Percentiles rank a stretch among this genome's conserved stretches.
phyloP scores from a whole-genome alignment of 2,329 filamentous ascomycete species.

The Pseudocercospora ulei region DNA sequence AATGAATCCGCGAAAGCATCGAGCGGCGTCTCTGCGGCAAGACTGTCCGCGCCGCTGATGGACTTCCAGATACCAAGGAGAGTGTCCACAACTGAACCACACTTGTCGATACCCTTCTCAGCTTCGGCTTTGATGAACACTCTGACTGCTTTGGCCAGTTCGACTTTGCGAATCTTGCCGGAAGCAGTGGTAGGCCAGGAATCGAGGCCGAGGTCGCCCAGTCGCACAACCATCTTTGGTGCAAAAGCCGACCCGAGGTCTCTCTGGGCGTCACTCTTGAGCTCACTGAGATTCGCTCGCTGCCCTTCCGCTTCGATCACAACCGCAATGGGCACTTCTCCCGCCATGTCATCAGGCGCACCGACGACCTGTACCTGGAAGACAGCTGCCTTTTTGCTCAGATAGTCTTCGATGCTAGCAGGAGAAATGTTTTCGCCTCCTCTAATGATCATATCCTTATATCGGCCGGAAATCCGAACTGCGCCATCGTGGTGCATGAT shows the following conservation, averaged over 20 bases:
- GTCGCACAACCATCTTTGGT: constrained; percentile 38
- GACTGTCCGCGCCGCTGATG: constrained; percentile 28
- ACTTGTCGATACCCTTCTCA: constrained; percentile 25
- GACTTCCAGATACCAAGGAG: constrained; percentile 30
- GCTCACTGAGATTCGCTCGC: constrained; percentile 27
- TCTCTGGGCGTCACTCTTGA: constrained; percentile 35
- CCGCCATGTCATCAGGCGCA: constrained; percentile 40
- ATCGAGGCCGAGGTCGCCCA: constrained; percentile 37
- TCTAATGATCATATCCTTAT: constrained; percentile 37
- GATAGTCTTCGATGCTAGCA: constrained; percentile 32
- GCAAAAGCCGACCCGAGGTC: constrained; percentile 37
- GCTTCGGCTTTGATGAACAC: constrained; percentile 28
- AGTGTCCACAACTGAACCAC: constrained; percentile 28
- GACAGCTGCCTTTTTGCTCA: constrained; percentile 34
- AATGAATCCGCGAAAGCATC: constrained; percentile 31
- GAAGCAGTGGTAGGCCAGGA: constrained; percentile 39
- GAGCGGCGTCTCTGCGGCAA: constrained; percentile 23
- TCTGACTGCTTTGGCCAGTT: constrained; percentile 31
- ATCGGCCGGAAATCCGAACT: constrained; percentile 34
- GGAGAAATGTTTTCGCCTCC: constrained; percentile 59
- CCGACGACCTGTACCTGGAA: constrained; percentile 39
- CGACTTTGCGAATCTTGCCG: constrained; percentile 41
- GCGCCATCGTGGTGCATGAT: constrained; percentile 42
- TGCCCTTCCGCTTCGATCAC: constrained; percentile 34
- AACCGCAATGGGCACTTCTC: constrained; percentile 44